phyloP scores from a whole-genome alignment of 1,284 basidiomycete species.

The Uromyces viciae-fabae region DNA sequence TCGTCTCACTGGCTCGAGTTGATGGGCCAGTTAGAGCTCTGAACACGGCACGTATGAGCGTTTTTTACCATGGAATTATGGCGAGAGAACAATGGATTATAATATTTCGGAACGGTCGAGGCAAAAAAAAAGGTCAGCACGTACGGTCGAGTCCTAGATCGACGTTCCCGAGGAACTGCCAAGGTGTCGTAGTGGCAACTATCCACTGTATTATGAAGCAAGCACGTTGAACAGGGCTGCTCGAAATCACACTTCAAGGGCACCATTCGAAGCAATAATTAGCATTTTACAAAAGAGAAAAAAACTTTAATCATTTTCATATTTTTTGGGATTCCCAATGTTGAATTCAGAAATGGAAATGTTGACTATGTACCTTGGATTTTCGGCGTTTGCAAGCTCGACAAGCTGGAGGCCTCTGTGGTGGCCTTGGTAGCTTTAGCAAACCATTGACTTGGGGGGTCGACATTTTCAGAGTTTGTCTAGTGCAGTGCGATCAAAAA shows the following conservation, averaged over 20 bases:
- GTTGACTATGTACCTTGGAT: constrained; percentile 34
- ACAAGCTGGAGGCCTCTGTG: constrained; percentile 42
- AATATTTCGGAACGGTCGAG: not conserved
- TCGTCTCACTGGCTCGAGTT: constrained; percentile 16
- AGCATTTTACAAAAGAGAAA: not conserved
- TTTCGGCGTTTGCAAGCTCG: constrained; percentile 44
- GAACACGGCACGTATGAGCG: not conserved
- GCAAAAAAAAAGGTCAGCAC: not conserved
- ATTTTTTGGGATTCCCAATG: too few species aligned
- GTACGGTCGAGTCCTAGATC: constrained; percentile 16
- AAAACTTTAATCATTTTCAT: not conserved
- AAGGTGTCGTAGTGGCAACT: constrained; percentile 33
- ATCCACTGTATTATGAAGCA: constrained; percentile 40
- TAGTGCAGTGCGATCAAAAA: not conserved
- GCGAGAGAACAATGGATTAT: not conserved
- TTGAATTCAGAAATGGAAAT: not conserved
- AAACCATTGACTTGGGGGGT: not conserved
- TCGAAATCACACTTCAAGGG: constrained; percentile 43
- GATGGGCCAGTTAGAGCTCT: constrained; percentile 12
- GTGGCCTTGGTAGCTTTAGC: constrained; percentile 35
- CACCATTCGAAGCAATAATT: not conserved
- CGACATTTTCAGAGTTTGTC: not conserved
- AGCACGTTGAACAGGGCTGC: constrained; percentile 35
- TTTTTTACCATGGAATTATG: not conserved
- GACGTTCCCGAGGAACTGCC: constrained; percentile 31